A percentile compares a stretch with the other conserved stretches of the same genome.
Evolutionary conservation across 805 yeast species (phyloP).

Genomic region (Pichia nanzhaoensis): DNA sequence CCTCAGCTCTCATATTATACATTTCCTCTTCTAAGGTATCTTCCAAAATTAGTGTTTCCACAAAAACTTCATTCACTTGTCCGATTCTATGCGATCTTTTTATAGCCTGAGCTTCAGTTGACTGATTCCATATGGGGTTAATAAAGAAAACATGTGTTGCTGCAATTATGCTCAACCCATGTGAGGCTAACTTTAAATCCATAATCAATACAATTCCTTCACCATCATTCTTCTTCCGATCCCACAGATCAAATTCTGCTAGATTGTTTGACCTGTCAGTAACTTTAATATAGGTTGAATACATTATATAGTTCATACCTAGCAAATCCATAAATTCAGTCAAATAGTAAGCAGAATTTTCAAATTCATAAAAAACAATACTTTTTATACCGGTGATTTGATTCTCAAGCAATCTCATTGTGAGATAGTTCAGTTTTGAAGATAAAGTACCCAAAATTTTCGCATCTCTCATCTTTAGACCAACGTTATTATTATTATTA

Average conservation of each 20-base stretch:
- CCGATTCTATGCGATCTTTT: conserved; percentile 76
- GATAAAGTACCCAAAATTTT: conserved; percentile 56
- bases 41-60: conserved; percentile 58
- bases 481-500: conserved; percentile 10
- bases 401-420: conserved; percentile 47
- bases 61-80: conserved; percentile 53
- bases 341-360: conserved; percentile 62
- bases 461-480: conserved; percentile 29
- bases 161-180: conserved; percentile 59
- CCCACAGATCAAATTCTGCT: conserved; percentile 40
- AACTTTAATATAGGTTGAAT: conserved; percentile 53
- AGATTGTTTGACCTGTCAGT: conserved; percentile 46
- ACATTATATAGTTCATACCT: conserved; percentile 55
- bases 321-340: conserved; percentile 57
- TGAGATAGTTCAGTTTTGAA: conserved; percentile 54
- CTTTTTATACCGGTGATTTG: conserved; percentile 43
- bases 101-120: conserved; percentile 69
- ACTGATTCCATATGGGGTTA: conserved; percentile 66
- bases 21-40: conserved; percentile 67
- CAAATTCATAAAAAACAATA: conserved; percentile 63
- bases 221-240: conserved; percentile 29
- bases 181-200: conserved; percentile 64
- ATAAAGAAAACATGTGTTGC: conserved; percentile 66
- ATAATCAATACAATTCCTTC: conserved; percentile 52
- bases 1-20: conserved; percentile 34